Evolutionary conservation across 2,329 filamentous ascomycete genomes (phyloP), one percentile per base, ranked within the genome.

Genomic region (Colletotrichum liaoningense): DNA sequence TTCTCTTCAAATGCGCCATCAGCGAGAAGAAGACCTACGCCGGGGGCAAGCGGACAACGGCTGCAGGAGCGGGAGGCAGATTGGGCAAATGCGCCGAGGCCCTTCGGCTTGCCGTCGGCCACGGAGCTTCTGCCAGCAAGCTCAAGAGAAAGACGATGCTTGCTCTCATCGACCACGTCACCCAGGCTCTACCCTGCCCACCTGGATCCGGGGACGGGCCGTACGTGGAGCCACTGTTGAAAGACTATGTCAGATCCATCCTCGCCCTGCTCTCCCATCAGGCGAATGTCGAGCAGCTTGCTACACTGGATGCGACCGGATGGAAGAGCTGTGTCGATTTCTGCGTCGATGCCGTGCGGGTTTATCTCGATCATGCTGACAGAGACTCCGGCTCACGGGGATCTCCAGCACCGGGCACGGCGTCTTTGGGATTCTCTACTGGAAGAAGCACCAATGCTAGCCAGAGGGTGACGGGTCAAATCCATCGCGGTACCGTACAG

Each of bases 201-300:
- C 12, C 46, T 24, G 60, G 26, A 2, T 46, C 46, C 67, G 91
- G 91, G 16, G 88, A 86, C 4, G 89, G 91, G 67, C 88, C 86
- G 2, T 89, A 93, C 67, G 91, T 94, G 75, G 87, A 91, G 70
- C 92, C 93, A 14, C 86, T 99, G 5, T 84, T 92, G 28, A 88
- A 91, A 62, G 91, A 97, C 79, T 97, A 98, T 80, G 88, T 94
- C 76, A 97, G 94, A 84, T 89, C 92, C 24, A 84, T 99, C 76
- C 86, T 89, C 5, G 87, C 89, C 33, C 83, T 98, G 3, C 87
- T 98, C 22, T 90, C 91, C 55, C 90, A 93, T 77, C 90, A 91
- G 58, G 89, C 94, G 22, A 95, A 97, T 80, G 91, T 93, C 33
- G 97, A 98, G 82, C 92, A 95, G 78, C 86, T 98, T 14, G 88